Percentiles rank a stretch among this genome's conserved stretches.
These are phyloP conservation scores for Penstemon barbatus DNA, from an alignment of 257 asterid genomes.

Conservation along the genomic window DNA sequence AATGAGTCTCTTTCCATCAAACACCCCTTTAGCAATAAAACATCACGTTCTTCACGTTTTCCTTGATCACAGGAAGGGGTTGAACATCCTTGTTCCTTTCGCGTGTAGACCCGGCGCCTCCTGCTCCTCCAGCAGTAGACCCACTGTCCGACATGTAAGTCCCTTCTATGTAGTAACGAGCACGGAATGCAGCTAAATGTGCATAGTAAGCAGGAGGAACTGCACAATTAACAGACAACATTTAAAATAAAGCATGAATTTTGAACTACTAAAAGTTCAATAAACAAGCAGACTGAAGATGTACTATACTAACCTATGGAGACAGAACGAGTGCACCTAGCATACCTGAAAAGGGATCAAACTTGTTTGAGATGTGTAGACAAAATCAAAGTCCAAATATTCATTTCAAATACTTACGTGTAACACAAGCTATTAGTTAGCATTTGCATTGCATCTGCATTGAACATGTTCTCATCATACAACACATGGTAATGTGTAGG, in stretches of 20 bases:
- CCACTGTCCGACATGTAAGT: constrained; percentile 39
- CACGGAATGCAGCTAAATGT: constrained; percentile 76
- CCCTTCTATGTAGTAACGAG: constrained; percentile 65
- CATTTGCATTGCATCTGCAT: constrained; percentile 67
- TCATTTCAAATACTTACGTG: constrained; percentile 45
- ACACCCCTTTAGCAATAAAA: constrained; percentile 50
- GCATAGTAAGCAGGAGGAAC: constrained; percentile 93
- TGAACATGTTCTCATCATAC: constrained; percentile 66
- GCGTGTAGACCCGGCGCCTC: constrained; percentile 39
- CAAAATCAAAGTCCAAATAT: not conserved
- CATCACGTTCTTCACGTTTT: constrained; percentile 63
- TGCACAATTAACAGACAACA: constrained; percentile 28
- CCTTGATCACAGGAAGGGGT: constrained; percentile 47
- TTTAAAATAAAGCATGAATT: not conserved
- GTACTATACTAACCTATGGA: constrained; percentile 56
- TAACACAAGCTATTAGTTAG: constrained; percentile 71
- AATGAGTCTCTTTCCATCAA: too few species aligned
- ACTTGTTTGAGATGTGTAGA: not conserved
- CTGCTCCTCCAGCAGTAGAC: constrained; percentile 37
- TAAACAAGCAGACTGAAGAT: not conserved
- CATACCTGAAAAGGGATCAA: constrained; percentile 47
- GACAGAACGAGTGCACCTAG: constrained; percentile 72
- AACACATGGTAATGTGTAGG: constrained; percentile 86
- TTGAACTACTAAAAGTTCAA: not conserved
- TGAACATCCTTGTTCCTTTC: constrained; percentile 32